Evolutionary conservation across 2,329 filamentous ascomycete species (phyloP).

Genomic region (Penicillium sp.): DNA sequence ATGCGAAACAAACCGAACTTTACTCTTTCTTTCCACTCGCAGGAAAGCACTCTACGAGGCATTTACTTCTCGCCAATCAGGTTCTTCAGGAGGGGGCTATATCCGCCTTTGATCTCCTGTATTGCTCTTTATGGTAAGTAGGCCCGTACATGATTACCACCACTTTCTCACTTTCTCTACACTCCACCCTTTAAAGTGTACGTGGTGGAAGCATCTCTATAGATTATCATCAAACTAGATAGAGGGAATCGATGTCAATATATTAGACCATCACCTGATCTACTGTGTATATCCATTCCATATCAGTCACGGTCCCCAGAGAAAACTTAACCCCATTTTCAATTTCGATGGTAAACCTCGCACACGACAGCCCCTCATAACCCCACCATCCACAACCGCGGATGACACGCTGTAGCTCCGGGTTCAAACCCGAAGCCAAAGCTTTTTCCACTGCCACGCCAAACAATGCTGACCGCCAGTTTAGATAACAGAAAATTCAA

Average conservation of each 20-base stretch:
- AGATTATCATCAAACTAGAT: neutral
- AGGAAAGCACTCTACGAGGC: constrained; percentile 15
- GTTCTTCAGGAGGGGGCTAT: neutral
- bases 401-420: constrained; percentile 2
- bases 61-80: constrained; percentile 21
- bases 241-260: neutral
- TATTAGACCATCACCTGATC: neutral
- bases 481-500: neutral
- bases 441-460: neutral
- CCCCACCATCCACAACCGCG: constrained; percentile 9
- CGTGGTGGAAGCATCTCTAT: too few relatives aligned
- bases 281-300: neutral
- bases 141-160: neutral
- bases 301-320: neutral
- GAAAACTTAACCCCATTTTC: neutral
- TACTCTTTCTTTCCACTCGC: neutral
- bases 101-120: neutral
- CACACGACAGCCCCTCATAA: constrained; percentile 6
- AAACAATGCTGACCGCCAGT: constrained; percentile 16
- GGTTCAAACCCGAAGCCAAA: neutral
- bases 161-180: neutral
- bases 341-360: neutral
- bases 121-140: neutral
- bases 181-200: too few relatives aligned
- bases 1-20: neutral